phyloP scores from a whole-genome alignment of 2,329 filamentous ascomycete species.

The Alternaria gaisen region DNA sequence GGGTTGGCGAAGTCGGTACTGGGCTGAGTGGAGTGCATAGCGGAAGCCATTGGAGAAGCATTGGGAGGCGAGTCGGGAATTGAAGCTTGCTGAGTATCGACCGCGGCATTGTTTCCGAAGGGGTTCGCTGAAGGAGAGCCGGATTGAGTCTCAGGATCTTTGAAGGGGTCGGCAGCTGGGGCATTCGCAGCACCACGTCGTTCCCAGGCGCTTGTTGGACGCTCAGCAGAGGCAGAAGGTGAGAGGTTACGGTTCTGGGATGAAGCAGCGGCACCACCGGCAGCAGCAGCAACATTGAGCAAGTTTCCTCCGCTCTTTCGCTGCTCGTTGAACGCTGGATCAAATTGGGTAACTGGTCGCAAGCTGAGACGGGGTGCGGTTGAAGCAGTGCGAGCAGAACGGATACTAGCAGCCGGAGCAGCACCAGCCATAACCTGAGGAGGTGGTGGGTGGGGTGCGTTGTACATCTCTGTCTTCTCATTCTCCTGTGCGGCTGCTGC shows the following conservation, averaged over 20 bases:
- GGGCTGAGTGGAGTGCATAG: constrained; percentile 35
- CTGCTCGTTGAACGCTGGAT: constrained; percentile 68
- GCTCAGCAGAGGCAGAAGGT: constrained; percentile 25
- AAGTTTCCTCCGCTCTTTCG: constrained; percentile 51
- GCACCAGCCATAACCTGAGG: constrained; percentile 28
- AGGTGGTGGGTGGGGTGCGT: constrained; percentile 40
- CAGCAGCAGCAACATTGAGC: constrained; percentile 41
- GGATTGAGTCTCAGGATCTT: constrained; percentile 51
- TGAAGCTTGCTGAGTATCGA: constrained; percentile 45
- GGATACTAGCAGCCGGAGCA: constrained; percentile 46
- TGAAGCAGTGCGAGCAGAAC: constrained; percentile 58
- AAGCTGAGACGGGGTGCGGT: constrained; percentile 83
- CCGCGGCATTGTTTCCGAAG: constrained; percentile 50
- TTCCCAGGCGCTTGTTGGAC: constrained; percentile 51
- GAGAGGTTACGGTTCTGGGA: constrained; percentile 32
- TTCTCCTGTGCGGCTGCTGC: constrained; percentile 51
- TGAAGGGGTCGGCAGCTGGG: constrained; percentile 74
- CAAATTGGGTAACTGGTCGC: constrained; percentile 83
- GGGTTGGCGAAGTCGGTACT: constrained; percentile 43
- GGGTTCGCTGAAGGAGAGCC: constrained; percentile 65
- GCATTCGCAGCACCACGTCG: constrained; percentile 48
- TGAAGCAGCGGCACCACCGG: constrained; percentile 36
- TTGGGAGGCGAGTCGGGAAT: constrained; percentile 39
- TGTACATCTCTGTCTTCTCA: constrained; percentile 52
- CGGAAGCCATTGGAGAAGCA: constrained; percentile 27